Evolutionary conservation across 192 early-diverging fungal species (phyloP).

Genomic region (Coemansia sp.): DNA sequence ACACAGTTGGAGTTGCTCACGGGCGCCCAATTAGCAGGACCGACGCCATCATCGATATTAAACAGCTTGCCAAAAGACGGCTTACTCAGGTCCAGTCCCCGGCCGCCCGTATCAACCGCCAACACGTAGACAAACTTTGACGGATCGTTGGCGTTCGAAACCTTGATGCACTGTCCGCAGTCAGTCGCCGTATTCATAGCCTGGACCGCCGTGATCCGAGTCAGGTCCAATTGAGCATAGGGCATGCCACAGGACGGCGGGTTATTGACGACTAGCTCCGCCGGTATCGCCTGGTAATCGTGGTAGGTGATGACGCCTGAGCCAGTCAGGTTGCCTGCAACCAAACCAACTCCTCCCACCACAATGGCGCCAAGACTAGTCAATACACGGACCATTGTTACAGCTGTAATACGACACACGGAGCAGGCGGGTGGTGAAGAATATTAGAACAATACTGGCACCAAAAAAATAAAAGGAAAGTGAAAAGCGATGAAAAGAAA

Average conservation of each 20-base stretch:
- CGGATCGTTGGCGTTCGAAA: constrained; percentile 35
- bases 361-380: constrained; percentile 1
- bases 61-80: constrained; percentile 51
- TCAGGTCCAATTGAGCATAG: constrained; percentile 48
- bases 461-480: no score
- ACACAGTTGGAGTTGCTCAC: constrained; percentile 42
- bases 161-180: constrained; percentile 55
- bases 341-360: background rate
- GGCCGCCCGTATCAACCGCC: constrained; percentile 54
- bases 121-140: constrained; percentile 51
- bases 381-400: background rate
- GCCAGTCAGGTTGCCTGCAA: constrained; percentile 19
- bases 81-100: constrained; percentile 52
- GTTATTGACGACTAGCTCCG: constrained; percentile 32
- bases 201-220: constrained; percentile 54
- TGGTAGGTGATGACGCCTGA: constrained; percentile 45
- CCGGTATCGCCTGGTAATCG: constrained; percentile 48
- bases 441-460: no score
- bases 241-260: constrained; percentile 58
- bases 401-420: background rate
- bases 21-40: constrained; percentile 44
- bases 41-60: constrained; percentile 44
- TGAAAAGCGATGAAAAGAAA: no score
- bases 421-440: no score
- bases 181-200: constrained; percentile 36